Evolutionary conservation across 148 eudicot species (phyloP).

Genomic region (Dianthus caryophyllus): DNA sequence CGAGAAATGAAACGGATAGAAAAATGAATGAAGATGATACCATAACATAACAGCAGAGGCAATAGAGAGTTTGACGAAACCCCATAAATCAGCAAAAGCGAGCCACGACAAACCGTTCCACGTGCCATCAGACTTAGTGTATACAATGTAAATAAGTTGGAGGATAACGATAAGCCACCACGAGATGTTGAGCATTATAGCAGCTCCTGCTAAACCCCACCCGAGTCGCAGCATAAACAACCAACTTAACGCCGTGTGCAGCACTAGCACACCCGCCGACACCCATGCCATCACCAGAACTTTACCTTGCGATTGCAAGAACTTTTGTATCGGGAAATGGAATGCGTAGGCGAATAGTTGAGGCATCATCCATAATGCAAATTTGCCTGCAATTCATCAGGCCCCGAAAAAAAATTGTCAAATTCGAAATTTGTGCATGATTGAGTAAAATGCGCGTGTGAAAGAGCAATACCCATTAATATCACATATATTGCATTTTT

Average conservation of each 20-base stretch:
- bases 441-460: no score
- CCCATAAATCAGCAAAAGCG: slow-evolving; percentile 66
- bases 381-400: slow-evolving; percentile 68
- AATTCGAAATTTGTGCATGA: no score
- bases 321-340: slow-evolving; percentile 74
- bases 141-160: slow-evolving; percentile 51
- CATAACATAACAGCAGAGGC: slow-evolving; percentile 87
- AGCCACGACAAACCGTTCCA: slow-evolving; percentile 76
- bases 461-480: no score
- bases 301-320: slow-evolving; percentile 82
- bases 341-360: slow-evolving; percentile 68
- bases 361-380: slow-evolving; percentile 71
- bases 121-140: slow-evolving; percentile 68
- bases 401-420: not conserved
- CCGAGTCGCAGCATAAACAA: slow-evolving; percentile 50
- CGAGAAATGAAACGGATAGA: no score
- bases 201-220: slow-evolving; percentile 75
- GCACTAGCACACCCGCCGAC: slow-evolving; percentile 45
- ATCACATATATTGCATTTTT: no score
- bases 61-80: slow-evolving; percentile 62
- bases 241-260: slow-evolving; percentile 61
- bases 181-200: slow-evolving; percentile 52
- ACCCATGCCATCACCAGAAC: slow-evolving; percentile 59
- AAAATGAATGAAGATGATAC: slow-evolving; percentile 22
- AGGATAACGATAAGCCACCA: slow-evolving; percentile 71